Percentiles rank a stretch among this genome's conserved stretches.
These are phyloP conservation scores for Alternaria atra DNA, from an alignment of 2,329 filamentous ascomycete species.

Conservation along the genomic window DNA sequence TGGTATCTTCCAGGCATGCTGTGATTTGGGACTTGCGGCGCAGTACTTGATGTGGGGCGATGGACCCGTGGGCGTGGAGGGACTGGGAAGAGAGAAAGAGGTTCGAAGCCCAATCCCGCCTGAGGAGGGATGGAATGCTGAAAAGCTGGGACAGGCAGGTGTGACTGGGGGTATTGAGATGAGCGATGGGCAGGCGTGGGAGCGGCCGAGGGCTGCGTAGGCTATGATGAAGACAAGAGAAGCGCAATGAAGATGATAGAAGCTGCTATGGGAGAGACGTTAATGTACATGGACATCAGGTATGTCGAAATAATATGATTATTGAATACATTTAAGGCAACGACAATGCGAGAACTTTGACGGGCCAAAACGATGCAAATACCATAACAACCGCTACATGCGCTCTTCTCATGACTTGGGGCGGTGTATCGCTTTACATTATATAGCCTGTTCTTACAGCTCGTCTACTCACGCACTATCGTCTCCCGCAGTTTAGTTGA, in stretches of 20 bases:
- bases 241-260: background rate
- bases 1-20: constrained; percentile 80
- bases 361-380: background rate
- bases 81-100: constrained; percentile 29
- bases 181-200: constrained; percentile 29
- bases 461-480: background rate
- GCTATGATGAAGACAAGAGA: background rate
- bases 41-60: constrained; percentile 66
- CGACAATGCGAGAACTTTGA: background rate
- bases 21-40: constrained; percentile 76
- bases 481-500: background rate
- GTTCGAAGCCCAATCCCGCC: constrained; percentile 35
- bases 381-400: background rate
- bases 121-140: constrained; percentile 21
- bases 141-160: constrained; percentile 20
- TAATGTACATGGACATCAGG: constrained; percentile 4
- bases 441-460: background rate
- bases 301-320: constrained; percentile 5
- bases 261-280: background rate
- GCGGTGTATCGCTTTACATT: background rate
- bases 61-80: constrained; percentile 29
- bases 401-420: background rate
- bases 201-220: constrained; percentile 30
- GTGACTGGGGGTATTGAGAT: constrained; percentile 29
- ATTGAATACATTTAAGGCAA: background rate